phyloP scores from a whole-genome alignment of 2,329 filamentous ascomycete genomes.

The Aspergillus latus region DNA sequence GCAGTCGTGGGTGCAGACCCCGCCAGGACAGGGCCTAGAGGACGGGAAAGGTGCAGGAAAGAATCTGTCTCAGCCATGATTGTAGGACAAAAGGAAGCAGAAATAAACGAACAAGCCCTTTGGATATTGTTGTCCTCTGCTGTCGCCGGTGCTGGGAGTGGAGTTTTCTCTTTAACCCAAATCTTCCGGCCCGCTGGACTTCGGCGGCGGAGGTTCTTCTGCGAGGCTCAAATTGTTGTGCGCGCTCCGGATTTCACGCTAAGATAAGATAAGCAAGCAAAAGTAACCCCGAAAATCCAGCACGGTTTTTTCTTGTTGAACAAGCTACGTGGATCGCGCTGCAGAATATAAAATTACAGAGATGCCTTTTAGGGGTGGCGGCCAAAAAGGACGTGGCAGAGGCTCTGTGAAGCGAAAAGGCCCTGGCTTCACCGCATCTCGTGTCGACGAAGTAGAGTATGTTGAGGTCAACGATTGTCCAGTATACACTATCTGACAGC shows the following conservation, averaged over 20 bases:
- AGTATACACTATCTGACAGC: slow-evolving; percentile 9
- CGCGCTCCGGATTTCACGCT: slow-evolving; percentile 46
- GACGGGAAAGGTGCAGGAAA: slow-evolving; percentile 92
- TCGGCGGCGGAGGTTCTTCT: slow-evolving; percentile 26
- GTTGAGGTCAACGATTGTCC: slow-evolving; percentile 15
- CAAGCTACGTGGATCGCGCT: background rate
- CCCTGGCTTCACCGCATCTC: slow-evolving; percentile 37
- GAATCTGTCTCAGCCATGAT: slow-evolving; percentile 81
- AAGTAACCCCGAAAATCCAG: slow-evolving; percentile 15
- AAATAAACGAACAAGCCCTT: slow-evolving; percentile 6
- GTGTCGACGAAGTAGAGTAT: slow-evolving; percentile 42
- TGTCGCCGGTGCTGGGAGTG: slow-evolving; percentile 32
- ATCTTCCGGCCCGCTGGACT: slow-evolving; percentile 29
- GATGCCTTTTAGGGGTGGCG: slow-evolving; percentile 33
- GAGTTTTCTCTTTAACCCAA: slow-evolving; percentile 30
- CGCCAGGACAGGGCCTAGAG: slow-evolving; percentile 76
- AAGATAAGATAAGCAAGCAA: slow-evolving; percentile 46
- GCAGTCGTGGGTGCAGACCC: slow-evolving; percentile 82
- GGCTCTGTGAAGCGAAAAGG: slow-evolving; percentile 26
- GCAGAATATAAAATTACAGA: background rate
- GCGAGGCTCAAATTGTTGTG: slow-evolving; percentile 43
- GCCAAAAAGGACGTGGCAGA: slow-evolving; percentile 32
- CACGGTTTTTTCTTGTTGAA: background rate
- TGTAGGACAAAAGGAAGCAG: slow-evolving; percentile 37
- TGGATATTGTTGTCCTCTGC: slow-evolving; percentile 17